phyloP scores from a whole-genome alignment of 2,329 filamentous ascomycete species.

The Beauveria varroae region DNA sequence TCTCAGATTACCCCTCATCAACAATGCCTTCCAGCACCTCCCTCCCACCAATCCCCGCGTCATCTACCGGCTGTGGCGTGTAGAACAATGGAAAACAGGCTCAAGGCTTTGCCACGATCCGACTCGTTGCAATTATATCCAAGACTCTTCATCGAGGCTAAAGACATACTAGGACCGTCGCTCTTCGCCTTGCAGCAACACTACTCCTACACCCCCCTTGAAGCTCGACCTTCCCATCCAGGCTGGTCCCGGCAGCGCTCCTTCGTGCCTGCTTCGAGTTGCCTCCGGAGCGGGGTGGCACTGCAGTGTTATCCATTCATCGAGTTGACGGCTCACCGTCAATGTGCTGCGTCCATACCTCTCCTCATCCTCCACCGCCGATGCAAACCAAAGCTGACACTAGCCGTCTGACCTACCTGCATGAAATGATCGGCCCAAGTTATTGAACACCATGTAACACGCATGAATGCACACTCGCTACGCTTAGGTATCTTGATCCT shows the following conservation, averaged over 20 bases:
- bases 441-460: not conserved
- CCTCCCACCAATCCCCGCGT: not conserved
- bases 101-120: not conserved
- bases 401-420: not conserved
- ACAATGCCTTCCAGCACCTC: not conserved
- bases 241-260: not conserved
- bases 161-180: not conserved
- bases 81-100: not conserved
- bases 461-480: not conserved
- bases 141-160: not conserved
- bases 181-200: not conserved
- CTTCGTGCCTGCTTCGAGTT: not conserved
- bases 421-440: not conserved
- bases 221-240: not conserved
- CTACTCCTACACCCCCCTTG: not conserved
- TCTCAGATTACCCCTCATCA: not conserved
- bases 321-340: not conserved
- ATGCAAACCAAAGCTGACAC: not conserved
- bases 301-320: not conserved
- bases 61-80: not conserved
- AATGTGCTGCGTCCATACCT: not conserved
- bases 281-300: not conserved
- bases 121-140: not conserved
- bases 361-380: not conserved
- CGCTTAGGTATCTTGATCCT: not conserved